phyloP scores from a whole-genome alignment of 1,284 basidiomycete genomes.

The Pisolithus thermaeus region DNA sequence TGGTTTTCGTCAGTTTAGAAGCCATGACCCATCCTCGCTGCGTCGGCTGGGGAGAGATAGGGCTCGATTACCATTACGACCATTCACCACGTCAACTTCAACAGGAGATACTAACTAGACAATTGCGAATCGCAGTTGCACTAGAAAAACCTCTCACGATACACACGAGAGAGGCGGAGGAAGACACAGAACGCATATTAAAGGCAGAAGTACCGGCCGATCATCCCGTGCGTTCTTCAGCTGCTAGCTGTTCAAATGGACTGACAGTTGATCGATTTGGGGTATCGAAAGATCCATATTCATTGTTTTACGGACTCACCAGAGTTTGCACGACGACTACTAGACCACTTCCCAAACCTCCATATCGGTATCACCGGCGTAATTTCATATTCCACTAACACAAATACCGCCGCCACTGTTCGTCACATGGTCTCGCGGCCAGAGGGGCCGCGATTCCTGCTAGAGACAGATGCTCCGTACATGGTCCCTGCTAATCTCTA shows the following conservation, averaged over 20 bases:
- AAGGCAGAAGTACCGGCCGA: slow-evolving; percentile 66
- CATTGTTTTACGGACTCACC: slow-evolving; percentile 81
- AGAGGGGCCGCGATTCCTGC: slow-evolving; percentile 31
- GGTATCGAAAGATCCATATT: slow-evolving; percentile 54
- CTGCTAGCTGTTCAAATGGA: too few relatives aligned
- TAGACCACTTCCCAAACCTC: slow-evolving; percentile 72
- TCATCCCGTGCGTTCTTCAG: slow-evolving; percentile 43
- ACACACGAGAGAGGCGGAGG: slow-evolving; percentile 77
- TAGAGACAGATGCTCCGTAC: slow-evolving; percentile 81
- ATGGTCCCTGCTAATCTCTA: slow-evolving; percentile 78
- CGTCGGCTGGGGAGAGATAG: slow-evolving; percentile 82
- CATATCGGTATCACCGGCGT: slow-evolving; percentile 81
- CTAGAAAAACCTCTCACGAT: slow-evolving; percentile 72
- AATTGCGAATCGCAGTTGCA: slow-evolving; percentile 59
- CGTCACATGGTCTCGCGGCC: slow-evolving; percentile 37
- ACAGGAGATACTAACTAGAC: slow-evolving; percentile 57
- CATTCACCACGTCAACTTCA: slow-evolving; percentile 66
- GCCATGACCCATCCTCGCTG: slow-evolving; percentile 75
- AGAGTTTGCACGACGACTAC: slow-evolving; percentile 60
- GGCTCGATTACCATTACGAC: slow-evolving; percentile 80
- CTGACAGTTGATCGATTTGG: neutral
- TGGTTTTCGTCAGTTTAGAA: slow-evolving; percentile 42
- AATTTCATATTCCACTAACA: slow-evolving; percentile 68
- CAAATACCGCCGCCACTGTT: slow-evolving; percentile 59
- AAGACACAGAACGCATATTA: slow-evolving; percentile 70